Evolutionary conservation across 495 filamentous ascomycete genomes (phyloP).

Genomic region (Cryomyces minteri): DNA sequence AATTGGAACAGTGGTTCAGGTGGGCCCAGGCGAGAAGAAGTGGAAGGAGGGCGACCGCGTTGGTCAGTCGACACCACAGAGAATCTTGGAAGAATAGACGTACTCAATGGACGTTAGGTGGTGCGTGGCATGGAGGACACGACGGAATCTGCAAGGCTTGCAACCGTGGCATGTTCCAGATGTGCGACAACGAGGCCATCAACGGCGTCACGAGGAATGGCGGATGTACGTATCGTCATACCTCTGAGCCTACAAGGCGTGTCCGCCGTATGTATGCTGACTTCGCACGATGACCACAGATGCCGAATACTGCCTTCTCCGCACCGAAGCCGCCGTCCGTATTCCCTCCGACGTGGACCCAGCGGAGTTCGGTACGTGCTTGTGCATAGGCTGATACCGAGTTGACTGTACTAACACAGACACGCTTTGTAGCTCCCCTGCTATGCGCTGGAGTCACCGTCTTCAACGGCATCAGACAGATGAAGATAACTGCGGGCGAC

Average conservation of each 20-base stretch:
- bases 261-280: neutral
- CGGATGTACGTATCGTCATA: constrained; percentile 19
- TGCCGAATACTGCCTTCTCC: constrained; percentile 43
- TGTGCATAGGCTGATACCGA: constrained; percentile 30
- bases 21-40: constrained; percentile 19
- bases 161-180: constrained; percentile 23
- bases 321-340: constrained; percentile 42
- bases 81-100: too few relatives aligned
- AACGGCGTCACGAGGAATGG: constrained; percentile 24
- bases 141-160: constrained; percentile 25
- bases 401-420: neutral
- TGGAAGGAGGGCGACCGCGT: constrained; percentile 24
- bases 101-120: too few relatives aligned
- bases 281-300: constrained; percentile 13
- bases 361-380: constrained; percentile 41
- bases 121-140: constrained; percentile 23
- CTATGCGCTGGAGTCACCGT: constrained; percentile 55
- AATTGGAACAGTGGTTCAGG: constrained; percentile 18
- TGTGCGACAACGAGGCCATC: constrained; percentile 23
- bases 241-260: neutral
- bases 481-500: constrained; percentile 35
- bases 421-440: neutral
- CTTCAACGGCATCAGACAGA: constrained; percentile 50
- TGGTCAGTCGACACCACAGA: constrained; percentile 7
- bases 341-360: constrained; percentile 39